Percentiles rank a stretch among this genome's conserved stretches.
Conservation (phyloP, 2,329 filamentous ascomycete species). For the Tothia fuscella region DNA sequence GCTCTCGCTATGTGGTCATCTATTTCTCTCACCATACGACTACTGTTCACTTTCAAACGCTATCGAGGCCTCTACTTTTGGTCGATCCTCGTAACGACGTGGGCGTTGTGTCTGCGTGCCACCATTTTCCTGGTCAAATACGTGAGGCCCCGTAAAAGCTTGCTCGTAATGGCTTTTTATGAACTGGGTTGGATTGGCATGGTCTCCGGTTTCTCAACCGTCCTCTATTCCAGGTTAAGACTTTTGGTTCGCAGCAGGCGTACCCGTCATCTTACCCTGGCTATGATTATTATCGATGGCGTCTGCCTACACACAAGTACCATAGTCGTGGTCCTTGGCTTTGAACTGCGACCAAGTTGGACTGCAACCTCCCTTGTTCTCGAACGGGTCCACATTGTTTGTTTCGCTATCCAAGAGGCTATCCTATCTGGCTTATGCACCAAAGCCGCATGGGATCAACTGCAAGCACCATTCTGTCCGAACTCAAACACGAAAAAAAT, state of each 20-base stretch:
- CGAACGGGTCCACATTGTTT: neutral
- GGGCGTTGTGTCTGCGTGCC: too few species aligned
- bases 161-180: too few species aligned
- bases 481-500: neutral
- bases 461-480: neutral
- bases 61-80: constrained; percentile 39
- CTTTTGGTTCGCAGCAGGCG: neutral
- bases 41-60: constrained; percentile 35
- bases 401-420: neutral
- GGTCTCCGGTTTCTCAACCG: neutral
- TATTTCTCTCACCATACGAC: constrained; percentile 35
- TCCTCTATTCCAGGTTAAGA: neutral
- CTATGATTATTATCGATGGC: neutral
- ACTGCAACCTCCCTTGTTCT: too few species aligned
- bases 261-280: neutral
- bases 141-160: too few species aligned
- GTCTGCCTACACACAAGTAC: neutral
- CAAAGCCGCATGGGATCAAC: neutral
- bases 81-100: too few species aligned
- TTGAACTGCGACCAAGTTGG: too few species aligned
- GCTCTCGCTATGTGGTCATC: constrained; percentile 27
- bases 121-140: too few species aligned
- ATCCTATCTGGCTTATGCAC: neutral
- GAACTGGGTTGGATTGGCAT: neutral
- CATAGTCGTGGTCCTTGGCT: too few species aligned